A percentile compares a stretch with the other conserved stretches of the same genome.
Evolutionary conservation across 495 filamentous ascomycete species (phyloP).

Genomic region (Cenococcum geophilum): DNA sequence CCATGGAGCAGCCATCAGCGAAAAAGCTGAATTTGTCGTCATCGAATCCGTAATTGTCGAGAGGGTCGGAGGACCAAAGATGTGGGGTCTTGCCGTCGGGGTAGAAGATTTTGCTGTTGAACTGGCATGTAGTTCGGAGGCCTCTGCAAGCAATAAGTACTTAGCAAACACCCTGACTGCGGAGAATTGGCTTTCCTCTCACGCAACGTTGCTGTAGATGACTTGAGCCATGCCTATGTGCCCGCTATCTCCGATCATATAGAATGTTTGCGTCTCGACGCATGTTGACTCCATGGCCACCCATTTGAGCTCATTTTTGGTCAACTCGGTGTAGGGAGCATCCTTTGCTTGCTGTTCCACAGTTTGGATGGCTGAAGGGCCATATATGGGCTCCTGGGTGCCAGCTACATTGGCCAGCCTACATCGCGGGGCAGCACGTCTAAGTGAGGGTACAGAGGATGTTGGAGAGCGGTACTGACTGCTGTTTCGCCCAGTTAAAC

Average conservation of each 20-base stretch:
- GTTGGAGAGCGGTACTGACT: slow-evolving; percentile 44
- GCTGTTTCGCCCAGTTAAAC: slow-evolving; percentile 69
- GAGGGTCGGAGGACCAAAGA: slow-evolving; percentile 73
- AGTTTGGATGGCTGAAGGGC: slow-evolving; percentile 77
- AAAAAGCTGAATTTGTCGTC: slow-evolving; percentile 75
- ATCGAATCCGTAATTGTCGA: slow-evolving; percentile 74
- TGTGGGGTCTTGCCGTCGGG: slow-evolving; percentile 54
- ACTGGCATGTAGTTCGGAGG: slow-evolving; percentile 82
- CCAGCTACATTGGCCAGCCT: slow-evolving; percentile 89
- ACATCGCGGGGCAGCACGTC: slow-evolving; percentile 18
- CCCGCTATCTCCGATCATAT: slow-evolving; percentile 74
- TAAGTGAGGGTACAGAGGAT: slow-evolving; percentile 14
- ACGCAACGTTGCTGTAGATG: slow-evolving; percentile 98
- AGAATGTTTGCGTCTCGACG: slow-evolving; percentile 97
- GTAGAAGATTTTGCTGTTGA: slow-evolving; percentile 86
- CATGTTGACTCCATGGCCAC: slow-evolving; percentile 69
- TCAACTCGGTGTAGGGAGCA: slow-evolving; percentile 73
- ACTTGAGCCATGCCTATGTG: slow-evolving; percentile 74
- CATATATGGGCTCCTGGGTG: slow-evolving; percentile 94
- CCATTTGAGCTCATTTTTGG: slow-evolving; percentile 78
- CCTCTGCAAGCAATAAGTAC: slow-evolving; percentile 50
- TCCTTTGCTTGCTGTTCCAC: slow-evolving; percentile 74
- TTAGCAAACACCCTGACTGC: slow-evolving; percentile 11
- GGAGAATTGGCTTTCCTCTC: slow-evolving; percentile 39
- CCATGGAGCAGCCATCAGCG: slow-evolving; percentile 73